phyloP scores from a whole-genome alignment of 441 rosid genomes.

The Croton setiger region DNA sequence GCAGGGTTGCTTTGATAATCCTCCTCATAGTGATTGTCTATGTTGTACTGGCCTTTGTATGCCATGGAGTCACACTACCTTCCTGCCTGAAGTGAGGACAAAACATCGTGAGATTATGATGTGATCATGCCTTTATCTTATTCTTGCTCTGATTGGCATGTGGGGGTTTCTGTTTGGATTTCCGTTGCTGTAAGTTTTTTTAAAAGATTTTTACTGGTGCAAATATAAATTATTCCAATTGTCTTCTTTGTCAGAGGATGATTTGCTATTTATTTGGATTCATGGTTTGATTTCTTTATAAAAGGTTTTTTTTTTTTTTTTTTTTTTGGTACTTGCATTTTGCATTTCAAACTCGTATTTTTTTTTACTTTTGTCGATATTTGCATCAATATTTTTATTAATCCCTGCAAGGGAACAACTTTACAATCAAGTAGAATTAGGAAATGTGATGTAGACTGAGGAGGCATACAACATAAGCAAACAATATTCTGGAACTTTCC shows the following conservation, averaged over 20 bases:
- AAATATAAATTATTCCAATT: constrained; percentile 16
- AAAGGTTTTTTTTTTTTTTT: constrained; percentile 5
- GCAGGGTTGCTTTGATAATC: constrained; percentile 64
- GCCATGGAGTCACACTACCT: constrained; percentile 73
- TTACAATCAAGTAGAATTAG: no score
- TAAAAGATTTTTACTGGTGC: constrained; percentile 13
- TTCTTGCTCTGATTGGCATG: not conserved
- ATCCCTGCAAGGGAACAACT: no score
- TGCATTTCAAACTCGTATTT: not conserved
- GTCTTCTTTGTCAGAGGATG: constrained; percentile 12
- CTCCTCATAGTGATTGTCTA: constrained; percentile 58
- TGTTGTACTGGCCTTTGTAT: constrained; percentile 64
- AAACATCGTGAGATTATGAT: constrained; percentile 20
- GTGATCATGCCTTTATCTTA: constrained; percentile 7
- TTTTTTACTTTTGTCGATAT: not conserved
- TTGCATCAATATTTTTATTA: no score
- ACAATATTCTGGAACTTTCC: not conserved
- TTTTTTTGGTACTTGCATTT: not conserved
- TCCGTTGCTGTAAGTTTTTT: constrained; percentile 5
- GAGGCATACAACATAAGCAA: not conserved
- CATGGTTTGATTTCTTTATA: constrained; percentile 11
- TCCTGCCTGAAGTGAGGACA: constrained; percentile 52
- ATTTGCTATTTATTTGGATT: not conserved
- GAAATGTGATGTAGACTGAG: not conserved
- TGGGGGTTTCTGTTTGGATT: constrained; percentile 13